phyloP scores from a whole-genome alignment of 371 early-diverging fungal genomes.

The Mucor circinelloides region DNA sequence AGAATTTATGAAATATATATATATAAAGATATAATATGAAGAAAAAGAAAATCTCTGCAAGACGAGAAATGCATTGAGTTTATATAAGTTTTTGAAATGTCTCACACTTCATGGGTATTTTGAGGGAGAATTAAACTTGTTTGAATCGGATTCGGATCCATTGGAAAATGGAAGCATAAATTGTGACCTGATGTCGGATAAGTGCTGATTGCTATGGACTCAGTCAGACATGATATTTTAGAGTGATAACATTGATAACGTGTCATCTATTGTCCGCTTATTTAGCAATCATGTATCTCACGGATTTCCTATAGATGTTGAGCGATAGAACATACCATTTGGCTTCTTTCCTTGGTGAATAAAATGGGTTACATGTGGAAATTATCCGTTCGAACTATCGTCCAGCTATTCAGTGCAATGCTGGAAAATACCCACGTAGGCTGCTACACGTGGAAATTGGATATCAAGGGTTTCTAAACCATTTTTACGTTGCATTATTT shows the following conservation, averaged over 20 bases:
- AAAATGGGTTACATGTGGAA: neutral
- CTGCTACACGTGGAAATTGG: neutral
- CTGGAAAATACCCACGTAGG: neutral
- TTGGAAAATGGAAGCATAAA: constrained; percentile 3
- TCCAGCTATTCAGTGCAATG: neutral
- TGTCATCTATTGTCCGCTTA: constrained; percentile 4
- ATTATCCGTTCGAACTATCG: neutral
- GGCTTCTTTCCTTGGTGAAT: neutral
- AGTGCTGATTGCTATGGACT: constrained; percentile 1
- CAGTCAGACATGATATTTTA: constrained; percentile 9
- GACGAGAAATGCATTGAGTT: constrained; percentile 1
- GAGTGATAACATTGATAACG: constrained; percentile 10
- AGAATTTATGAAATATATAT: constrained; percentile 2
- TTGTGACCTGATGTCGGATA: constrained; percentile 15
- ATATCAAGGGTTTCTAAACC: constrained; percentile 7
- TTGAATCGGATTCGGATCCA: constrained; percentile 11
- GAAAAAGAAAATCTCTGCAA: neutral
- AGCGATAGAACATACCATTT: neutral
- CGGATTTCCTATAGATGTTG: neutral
- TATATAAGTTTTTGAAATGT: constrained; percentile 3
- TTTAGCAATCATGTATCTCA: neutral
- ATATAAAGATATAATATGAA: constrained; percentile 3
- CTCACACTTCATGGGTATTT: constrained; percentile 10
- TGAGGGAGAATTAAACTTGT: neutral
- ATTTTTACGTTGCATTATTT: neutral